Percentiles rank a stretch among this genome's conserved stretches.
phyloP scores from a whole-genome alignment of 345 rosid species.

The Capsella bursapastoris region DNA sequence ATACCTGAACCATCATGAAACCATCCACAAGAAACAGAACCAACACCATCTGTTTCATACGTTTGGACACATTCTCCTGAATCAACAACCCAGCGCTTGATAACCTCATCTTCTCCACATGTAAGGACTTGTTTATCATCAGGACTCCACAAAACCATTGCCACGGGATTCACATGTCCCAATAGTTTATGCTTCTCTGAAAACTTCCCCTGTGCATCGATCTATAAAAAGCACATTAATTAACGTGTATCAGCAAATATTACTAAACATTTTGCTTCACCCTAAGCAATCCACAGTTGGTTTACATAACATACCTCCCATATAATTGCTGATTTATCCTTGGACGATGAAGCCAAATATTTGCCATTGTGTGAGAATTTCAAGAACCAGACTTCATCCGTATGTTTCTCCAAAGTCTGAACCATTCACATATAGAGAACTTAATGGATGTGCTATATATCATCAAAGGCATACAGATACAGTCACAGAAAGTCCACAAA shows the following conservation, averaged over 20 bases:
- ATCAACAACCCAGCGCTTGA: constrained; percentile 59
- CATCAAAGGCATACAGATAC: background rate
- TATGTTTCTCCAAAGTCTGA: constrained; percentile 59
- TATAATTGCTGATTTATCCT: constrained; percentile 55
- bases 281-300: constrained; percentile 47
- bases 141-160: constrained; percentile 60
- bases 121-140: constrained; percentile 62
- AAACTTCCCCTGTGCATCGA: constrained; percentile 44
- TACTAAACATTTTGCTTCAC: constrained; percentile 30
- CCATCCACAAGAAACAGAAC: constrained; percentile 66
- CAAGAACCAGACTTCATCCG: constrained; percentile 67
- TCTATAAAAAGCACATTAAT: constrained; percentile 39
- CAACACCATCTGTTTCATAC: constrained; percentile 51
- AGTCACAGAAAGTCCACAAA: background rate
- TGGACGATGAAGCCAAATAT: constrained; percentile 69
- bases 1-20: constrained; percentile 58
- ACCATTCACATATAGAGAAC: constrained; percentile 33
- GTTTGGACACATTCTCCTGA: constrained; percentile 54
- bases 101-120: constrained; percentile 60
- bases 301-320: constrained; percentile 58
- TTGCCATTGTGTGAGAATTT: constrained; percentile 63
- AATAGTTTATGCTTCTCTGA: constrained; percentile 49
- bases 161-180: constrained; percentile 58
- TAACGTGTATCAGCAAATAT: background rate
- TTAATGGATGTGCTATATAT: background rate